Base-by-base conservation (phyloP, 352 stramenopile genomes). In the Globisporangium spiculum region DNA sequence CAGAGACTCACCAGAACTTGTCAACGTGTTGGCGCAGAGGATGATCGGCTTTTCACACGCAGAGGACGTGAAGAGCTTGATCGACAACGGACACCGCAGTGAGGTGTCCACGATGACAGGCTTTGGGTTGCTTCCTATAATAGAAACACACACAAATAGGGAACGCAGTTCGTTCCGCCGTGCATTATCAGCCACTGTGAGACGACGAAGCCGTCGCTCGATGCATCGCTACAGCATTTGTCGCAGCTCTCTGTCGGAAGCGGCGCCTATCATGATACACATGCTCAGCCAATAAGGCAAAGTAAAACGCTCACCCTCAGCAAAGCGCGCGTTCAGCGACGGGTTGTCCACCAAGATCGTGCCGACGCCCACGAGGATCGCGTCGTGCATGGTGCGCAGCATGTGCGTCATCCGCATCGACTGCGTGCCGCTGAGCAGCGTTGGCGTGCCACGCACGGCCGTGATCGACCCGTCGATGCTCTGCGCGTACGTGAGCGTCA, bases 401-500 rank as follows among this genome's bases (percentile, higher is more conserved):
- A 79, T 63, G 62, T 98, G 92, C 18, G 92, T 98, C 89, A 98
- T 96, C 63, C 85, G 83, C 75, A 94, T 88, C 1, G 88, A 95
- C 41, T 64, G 71, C 20, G 74, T 20, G 3, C 91, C 88, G 62
- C 86, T 94, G 34, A 96, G 68, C 27, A 91, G 54, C 53, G 86
- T 94, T 34, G 86, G 84, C 64, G 8, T 57, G 90, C 88, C 88
- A 78, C 79, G 77, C 61, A 86, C 65, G 3, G 77, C 81, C 2
- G 89, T 66, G 41, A 97, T 86, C 4, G 82, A 96, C 1, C 91
- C 91, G 60, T 97, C 91, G 10, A 97, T 87, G 64, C 91, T 97
- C 66, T 97, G 91, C 48, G 91, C 91, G 63, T 97, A 97, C 12
- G 89, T 96, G 20, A 97, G 71, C 46, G 90, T 97, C 50, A 97